Conservation (phyloP, 352 stramenopile species). For the Globisporangium uncinulatum region DNA sequence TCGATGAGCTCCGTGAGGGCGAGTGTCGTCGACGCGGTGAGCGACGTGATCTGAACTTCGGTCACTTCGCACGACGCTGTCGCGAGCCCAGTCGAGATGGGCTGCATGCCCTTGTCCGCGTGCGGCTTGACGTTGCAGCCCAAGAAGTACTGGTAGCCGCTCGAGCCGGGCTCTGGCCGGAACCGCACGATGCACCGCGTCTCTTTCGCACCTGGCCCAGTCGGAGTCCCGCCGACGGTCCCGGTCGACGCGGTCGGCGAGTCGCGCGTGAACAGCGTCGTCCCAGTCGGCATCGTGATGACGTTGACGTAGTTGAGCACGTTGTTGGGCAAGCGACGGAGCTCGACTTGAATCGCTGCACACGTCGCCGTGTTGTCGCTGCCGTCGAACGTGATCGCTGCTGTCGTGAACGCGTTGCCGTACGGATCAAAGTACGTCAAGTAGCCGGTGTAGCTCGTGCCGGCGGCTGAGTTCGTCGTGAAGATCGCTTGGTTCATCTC, state of each 20-base stretch:
- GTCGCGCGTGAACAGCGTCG: conserved; percentile 21
- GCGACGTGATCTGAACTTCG: conserved; percentile 19
- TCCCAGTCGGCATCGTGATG: background rate
- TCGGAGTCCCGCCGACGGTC: background rate
- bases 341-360: conserved; percentile 27
- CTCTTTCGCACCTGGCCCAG: background rate
- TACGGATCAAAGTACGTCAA: conserved; percentile 76
- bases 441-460: conserved; percentile 17
- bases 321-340: conserved; percentile 57
- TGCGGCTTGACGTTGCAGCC: conserved; percentile 41
- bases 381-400: conserved; percentile 24
- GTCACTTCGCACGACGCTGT: conserved; percentile 24
- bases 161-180: conserved; percentile 39
- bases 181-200: conserved; percentile 41
- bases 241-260: conserved; percentile 5
- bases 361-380: conserved; percentile 14
- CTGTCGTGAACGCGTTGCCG: conserved; percentile 55
- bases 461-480: background rate
- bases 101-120: conserved; percentile 27
- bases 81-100: conserved; percentile 7
- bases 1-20: conserved; percentile 41
- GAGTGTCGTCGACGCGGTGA: background rate
- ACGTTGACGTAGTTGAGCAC: conserved; percentile 51
- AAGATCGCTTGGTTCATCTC: conserved; percentile 52
- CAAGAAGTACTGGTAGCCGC: conserved; percentile 51